Evolutionary conservation across 768 basidiomycete genomes (phyloP), one percentile per base, ranked within the genome.

Genomic region (Neoboletus subvelutipes): DNA sequence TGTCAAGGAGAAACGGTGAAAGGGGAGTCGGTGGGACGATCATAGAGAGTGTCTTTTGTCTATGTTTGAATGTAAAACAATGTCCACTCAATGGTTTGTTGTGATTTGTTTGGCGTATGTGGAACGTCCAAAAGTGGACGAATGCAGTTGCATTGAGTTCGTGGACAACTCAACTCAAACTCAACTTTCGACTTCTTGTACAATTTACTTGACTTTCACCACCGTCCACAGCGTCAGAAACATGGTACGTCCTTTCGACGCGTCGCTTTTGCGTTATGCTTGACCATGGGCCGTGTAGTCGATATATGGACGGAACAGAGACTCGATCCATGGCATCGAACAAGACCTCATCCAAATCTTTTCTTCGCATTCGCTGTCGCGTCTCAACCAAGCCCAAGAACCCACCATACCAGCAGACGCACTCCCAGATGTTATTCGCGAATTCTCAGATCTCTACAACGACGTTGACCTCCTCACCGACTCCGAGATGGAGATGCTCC

Each of bases 321-420:
- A 89, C 67, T 89, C 87, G 41, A 78, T 90, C 45, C 79, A 77
- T 52, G 84, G 86, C 73, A 85, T 92, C 56, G 84, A 90, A 67
- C 78, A 80, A 60, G 81, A 86, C 65, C 82, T 92, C 33, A 70
- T 83, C 68, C 77, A 79, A 53, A 82, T 92, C 59, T 90, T 92
- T 68, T 74, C 77, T 54, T 76, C 81, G 34, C 88, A 92, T 65
- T 83, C 85, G 12, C 73, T 82, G 45, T 81, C 82, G 39, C 79
- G 82, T 67, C 65, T 75, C 52, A 85, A 85, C 66, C 80, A 84
- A 22, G 73, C 78, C 20, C 83, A 82, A 51, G 83, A 85, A 54
- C 81, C 85, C 34, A 79, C 80, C 20, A 84, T 92, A 61, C 88
- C 89, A 13, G 90, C 82, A 43, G 80, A 83, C 59, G 81, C 80